phyloP scores from a whole-genome alignment of 495 filamentous ascomycete species.

The Talaromyces stipitatus region DNA sequence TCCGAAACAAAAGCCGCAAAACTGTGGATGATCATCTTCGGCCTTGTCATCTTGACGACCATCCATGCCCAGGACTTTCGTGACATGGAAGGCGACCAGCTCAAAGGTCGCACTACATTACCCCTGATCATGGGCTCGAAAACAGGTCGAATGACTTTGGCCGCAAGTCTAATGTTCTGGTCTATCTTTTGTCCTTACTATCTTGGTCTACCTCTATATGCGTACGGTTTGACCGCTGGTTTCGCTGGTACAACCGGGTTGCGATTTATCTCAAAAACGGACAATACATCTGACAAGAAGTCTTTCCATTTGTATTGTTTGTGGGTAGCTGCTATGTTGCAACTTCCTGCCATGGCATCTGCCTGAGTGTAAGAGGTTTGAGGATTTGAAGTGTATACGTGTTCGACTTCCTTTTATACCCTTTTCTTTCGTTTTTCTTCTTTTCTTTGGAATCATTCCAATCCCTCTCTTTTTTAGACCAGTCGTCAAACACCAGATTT shows the following conservation, averaged over 20 bases:
- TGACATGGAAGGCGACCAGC: conserved; percentile 13
- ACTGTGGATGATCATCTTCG: conserved; percentile 16
- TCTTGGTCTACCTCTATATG: not conserved
- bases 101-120: conserved; percentile 31
- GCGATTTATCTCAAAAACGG: conserved; percentile 3
- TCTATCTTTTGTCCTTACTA: conserved; percentile 2
- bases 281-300: conserved; percentile 3
- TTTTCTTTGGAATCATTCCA: not conserved
- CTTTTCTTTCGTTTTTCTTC: not conserved
- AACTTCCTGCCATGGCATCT: conserved; percentile 2
- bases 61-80: conserved; percentile 16
- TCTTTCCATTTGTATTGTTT: conserved; percentile 6
- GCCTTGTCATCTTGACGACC: conserved; percentile 32
- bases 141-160: conserved; percentile 29
- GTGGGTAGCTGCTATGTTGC: conserved; percentile 5
- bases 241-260: not conserved
- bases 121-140: conserved; percentile 36
- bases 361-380: not conserved
- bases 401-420: too few species aligned
- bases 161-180: conserved; percentile 33
- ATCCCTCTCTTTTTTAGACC: not conserved
- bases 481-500: not conserved
- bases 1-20: not conserved
- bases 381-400: not conserved
- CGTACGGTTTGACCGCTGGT: not conserved